Evolutionary conservation across 2,329 filamentous ascomycete species (phyloP).

Genomic region (Sporothrix inflata): DNA sequence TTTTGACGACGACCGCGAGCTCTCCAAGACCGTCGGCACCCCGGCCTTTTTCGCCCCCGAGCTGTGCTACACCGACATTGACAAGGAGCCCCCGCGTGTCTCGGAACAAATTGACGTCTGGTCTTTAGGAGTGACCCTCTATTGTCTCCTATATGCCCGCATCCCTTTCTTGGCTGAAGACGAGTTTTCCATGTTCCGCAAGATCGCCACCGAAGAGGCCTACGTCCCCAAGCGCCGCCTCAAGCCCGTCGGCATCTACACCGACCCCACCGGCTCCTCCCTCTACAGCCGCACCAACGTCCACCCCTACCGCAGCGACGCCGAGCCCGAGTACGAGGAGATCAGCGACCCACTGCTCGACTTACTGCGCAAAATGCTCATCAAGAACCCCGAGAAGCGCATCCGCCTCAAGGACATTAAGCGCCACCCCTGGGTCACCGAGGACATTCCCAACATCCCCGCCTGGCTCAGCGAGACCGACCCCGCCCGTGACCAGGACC

Average conservation of each 20-base stretch:
- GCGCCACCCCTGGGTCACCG: slow-evolving; percentile 86
- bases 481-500: slow-evolving; percentile 74
- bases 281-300: slow-evolving; percentile 61
- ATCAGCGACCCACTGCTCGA: slow-evolving; percentile 81
- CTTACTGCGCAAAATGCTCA: slow-evolving; percentile 76
- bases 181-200: slow-evolving; percentile 87
- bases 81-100: slow-evolving; percentile 71
- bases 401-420: slow-evolving; percentile 93
- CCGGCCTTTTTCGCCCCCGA: slow-evolving; percentile 98
- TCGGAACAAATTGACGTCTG: slow-evolving; percentile 96
- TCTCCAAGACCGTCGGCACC: slow-evolving; percentile 98
- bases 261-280: slow-evolving; percentile 58
- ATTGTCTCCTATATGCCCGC: slow-evolving; percentile 91
- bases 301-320: slow-evolving; percentile 73
- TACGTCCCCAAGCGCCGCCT: slow-evolving; percentile 83
- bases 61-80: slow-evolving; percentile 84
- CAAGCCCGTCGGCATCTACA: slow-evolving; percentile 69
- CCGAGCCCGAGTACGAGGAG: slow-evolving; percentile 81
- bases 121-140: slow-evolving; percentile 94
- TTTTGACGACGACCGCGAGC: slow-evolving; percentile 88
- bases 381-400: slow-evolving; percentile 85
- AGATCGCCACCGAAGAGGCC: slow-evolving; percentile 89
- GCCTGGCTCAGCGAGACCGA: slow-evolving; percentile 95
- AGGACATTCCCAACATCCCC: slow-evolving; percentile 72
- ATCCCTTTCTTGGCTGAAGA: slow-evolving; percentile 92